Evolutionary conservation across 2,329 filamentous ascomycete species (phyloP), one percentile per base, ranked within the genome.

Genomic region (Lizonia empirigonia): DNA sequence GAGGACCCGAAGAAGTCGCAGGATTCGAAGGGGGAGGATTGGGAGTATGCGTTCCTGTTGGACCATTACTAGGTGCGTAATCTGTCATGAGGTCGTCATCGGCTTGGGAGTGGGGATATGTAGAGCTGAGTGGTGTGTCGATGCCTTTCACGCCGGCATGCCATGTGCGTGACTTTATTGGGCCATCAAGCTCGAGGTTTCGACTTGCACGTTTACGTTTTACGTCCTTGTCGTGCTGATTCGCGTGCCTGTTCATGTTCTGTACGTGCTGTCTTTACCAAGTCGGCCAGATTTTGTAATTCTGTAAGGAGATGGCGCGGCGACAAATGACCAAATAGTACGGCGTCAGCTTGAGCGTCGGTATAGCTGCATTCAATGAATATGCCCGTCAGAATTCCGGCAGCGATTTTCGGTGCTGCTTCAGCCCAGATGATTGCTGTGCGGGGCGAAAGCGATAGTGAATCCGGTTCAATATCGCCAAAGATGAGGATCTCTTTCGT

Each of bases 311-410:
- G 75, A 69, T 91, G 94, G 0, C 85, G 80, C 0, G 94, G 94
- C 29, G 90, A 90, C 12, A 99, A 78, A 64, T 99, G 94, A 0
- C 94, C 94, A 59, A 91, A 99, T 0, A 99, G 80, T 0, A 86
- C 83, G 40, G 88, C 86, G 53, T 94, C 86, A 18, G 84, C 81
- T 64, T 91, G 88, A 7, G 84, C 83, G 70, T 97, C 88, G 55
- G 91, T 89, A 71, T 93, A 99, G 55, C 90, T 96, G 73, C 93
- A 97, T 77, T 99, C 94, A 62, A 99, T 95, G 68, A 97, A 93
- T 10, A 99, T 88, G 9, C 88, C 93, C 0, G 81, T 82, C 0
- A 99, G 80, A 4, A 82, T 79, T 1, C 90, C 90, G 0, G 80
- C 76, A 0, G 80, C 88, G 20, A 99, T 85, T 69, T 95, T 96